phyloP scores from a whole-genome alignment of 2,329 filamentous ascomycete species.

The Xylaria sp. region DNA sequence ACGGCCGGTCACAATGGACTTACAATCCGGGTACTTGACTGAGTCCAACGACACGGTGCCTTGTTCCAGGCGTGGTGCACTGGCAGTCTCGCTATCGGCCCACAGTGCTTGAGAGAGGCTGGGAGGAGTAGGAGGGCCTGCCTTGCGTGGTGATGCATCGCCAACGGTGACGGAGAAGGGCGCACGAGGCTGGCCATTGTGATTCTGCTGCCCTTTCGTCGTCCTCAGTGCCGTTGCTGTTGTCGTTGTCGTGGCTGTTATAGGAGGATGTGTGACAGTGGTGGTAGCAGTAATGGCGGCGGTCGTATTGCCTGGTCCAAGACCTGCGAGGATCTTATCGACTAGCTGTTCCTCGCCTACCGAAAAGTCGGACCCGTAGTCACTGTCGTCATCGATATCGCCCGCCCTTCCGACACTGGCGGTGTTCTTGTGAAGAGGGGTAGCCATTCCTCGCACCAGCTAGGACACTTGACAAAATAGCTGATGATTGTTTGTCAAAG shows the following conservation, averaged over 20 bases:
- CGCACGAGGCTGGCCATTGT: constrained; percentile 3
- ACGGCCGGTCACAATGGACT: constrained; percentile 43
- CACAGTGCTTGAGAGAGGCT: constrained; percentile 1
- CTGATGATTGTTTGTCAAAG: background rate
- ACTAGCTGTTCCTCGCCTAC: constrained; percentile 48
- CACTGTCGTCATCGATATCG: constrained; percentile 42
- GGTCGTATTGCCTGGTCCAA: constrained; percentile 19
- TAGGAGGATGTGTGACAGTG: background rate
- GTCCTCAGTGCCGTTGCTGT: background rate
- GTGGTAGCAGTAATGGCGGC: background rate
- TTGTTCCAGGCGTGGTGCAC: constrained; percentile 9
- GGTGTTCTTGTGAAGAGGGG: background rate
- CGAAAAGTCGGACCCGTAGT: constrained; percentile 51
- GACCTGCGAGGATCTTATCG: constrained; percentile 44
- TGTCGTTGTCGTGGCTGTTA: background rate
- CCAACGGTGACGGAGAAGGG: background rate
- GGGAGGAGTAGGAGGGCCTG: background rate
- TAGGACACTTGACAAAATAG: background rate
- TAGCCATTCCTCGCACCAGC: constrained; percentile 27
- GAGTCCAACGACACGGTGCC: constrained; percentile 40
- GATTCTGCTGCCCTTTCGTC: background rate
- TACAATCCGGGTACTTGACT: constrained; percentile 65
- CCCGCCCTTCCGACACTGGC: constrained; percentile 1
- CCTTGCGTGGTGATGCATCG: background rate
- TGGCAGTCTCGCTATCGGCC: background rate